These are phyloP conservation scores for Zygosaccharomyces rouxii DNA, from an alignment of 805 yeast species.

Conservation along the genomic window DNA sequence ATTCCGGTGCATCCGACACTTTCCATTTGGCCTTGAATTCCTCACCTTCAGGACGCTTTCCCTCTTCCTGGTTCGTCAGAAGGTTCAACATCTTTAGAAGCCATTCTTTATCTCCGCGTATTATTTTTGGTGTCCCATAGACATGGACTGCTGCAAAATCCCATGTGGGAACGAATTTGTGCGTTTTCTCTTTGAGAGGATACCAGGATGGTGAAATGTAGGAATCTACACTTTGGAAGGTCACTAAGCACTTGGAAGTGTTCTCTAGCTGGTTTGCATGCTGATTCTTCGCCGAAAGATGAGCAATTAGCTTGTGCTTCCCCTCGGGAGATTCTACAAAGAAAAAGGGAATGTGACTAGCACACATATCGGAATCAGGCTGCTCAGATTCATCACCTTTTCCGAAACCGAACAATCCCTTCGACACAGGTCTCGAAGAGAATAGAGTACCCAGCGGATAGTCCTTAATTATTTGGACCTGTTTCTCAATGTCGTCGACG, in stretches of 20 bases:
- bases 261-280: constrained; percentile 38
- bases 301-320: constrained; percentile 46
- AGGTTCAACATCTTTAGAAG: constrained; percentile 42
- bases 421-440: constrained; percentile 24
- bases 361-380: constrained; percentile 41
- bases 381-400: constrained; percentile 12
- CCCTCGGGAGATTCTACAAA: constrained; percentile 37
- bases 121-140: constrained; percentile 29
- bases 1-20: constrained; percentile 53
- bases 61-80: constrained; percentile 44
- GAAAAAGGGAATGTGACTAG: constrained; percentile 56
- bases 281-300: constrained; percentile 39
- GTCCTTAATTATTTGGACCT: constrained; percentile 40
- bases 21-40: constrained; percentile 43
- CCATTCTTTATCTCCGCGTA: constrained; percentile 44
- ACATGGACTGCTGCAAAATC: constrained; percentile 7
- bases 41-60: constrained; percentile 30
- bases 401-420: constrained; percentile 13
- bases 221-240: constrained; percentile 49
- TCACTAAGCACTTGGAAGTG: constrained; percentile 43
- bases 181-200: constrained; percentile 50
- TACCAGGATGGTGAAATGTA: constrained; percentile 61
- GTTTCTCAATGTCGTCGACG: constrained; percentile 35
- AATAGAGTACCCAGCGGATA: constrained; percentile 53
- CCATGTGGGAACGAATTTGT: constrained; percentile 61